Conservation (phyloP, 257 asterid genomes). For the Fraxinus excelsior region DNA sequence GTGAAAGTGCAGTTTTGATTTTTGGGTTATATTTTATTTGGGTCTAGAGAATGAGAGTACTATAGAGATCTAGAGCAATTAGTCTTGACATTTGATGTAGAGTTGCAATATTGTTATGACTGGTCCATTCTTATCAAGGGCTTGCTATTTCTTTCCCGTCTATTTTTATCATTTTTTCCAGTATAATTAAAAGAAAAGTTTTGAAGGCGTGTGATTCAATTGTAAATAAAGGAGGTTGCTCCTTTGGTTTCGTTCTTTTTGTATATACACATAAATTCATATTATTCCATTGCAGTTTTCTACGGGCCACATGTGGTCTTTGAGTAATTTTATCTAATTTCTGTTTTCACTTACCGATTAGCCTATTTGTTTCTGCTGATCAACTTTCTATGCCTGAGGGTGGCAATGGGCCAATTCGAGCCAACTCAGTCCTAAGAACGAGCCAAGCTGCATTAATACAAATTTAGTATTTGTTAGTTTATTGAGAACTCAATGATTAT, state of each 20-base stretch:
- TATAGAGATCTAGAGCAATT: conserved; percentile 35
- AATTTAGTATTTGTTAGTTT: too few relatives aligned
- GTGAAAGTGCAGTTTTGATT: conserved; percentile 56
- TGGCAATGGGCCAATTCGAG: too few relatives aligned
- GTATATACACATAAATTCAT: not conserved
- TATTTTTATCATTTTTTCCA: conserved; percentile 17
- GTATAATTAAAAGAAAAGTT: conserved; percentile 25
- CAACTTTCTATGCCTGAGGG: not conserved
- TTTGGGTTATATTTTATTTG: conserved; percentile 32
- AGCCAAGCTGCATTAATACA: too few relatives aligned
- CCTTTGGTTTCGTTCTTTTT: not conserved
- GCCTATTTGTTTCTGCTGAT: not conserved
- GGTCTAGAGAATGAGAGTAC: conserved; percentile 27
- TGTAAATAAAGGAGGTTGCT: conserved; percentile 5
- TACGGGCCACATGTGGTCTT: not conserved
- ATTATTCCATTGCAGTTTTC: not conserved
- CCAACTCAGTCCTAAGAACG: too few relatives aligned
- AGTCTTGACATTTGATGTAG: conserved; percentile 27
- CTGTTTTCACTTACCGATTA: not conserved
- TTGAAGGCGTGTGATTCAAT: conserved; percentile 21
- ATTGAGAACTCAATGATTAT: too few relatives aligned
- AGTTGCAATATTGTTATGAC: conserved; percentile 28
- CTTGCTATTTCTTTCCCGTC: conserved; percentile 13
- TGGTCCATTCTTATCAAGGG: conserved; percentile 24
- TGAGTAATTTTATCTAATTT: not conserved